Percentiles rank a stretch among this genome's conserved stretches.
phyloP scores from a whole-genome alignment of 1,139 yeast species.

The Blastobotrys apis region DNA sequence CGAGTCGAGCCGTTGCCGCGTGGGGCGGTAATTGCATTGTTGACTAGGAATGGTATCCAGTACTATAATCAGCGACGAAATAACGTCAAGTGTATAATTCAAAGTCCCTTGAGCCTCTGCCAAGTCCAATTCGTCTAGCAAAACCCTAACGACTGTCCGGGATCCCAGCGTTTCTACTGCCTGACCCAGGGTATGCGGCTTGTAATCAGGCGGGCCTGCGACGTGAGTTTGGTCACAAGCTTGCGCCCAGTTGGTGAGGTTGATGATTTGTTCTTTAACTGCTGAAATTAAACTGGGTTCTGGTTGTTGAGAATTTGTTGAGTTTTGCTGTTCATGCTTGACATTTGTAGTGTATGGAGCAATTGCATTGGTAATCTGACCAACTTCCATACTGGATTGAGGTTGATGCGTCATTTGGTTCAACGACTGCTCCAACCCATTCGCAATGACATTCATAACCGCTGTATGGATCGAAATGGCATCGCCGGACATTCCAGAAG shows the following conservation, averaged over 20 bases:
- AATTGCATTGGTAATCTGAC: constrained; percentile 1
- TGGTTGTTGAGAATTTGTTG: background rate
- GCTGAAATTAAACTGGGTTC: background rate
- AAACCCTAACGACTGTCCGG: constrained; percentile 37
- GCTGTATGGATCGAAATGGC: constrained; percentile 25
- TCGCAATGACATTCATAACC: constrained; percentile 8
- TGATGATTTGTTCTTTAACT: constrained; percentile 26
- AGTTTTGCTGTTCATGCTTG: constrained; percentile 2
- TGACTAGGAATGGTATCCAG: constrained; percentile 16
- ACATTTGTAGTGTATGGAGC: constrained; percentile 4
- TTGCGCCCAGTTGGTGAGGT: constrained; percentile 28
- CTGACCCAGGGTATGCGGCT: constrained; percentile 53
- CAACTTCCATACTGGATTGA: constrained; percentile 1
- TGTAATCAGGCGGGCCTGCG: constrained; percentile 29
- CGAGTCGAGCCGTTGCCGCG: constrained; percentile 11
- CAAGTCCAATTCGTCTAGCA: constrained; percentile 28
- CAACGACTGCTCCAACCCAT: constrained; percentile 5
- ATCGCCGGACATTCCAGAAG: constrained; percentile 38
- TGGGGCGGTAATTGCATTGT: constrained; percentile 10
- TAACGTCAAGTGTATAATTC: constrained; percentile 24
- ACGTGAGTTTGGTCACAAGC: constrained; percentile 22
- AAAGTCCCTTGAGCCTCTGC: constrained; percentile 27
- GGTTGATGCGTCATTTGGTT: constrained; percentile 10
- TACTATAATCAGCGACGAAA: constrained; percentile 19
- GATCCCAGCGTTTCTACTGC: constrained; percentile 51